A percentile compares a stretch with the other conserved stretches of the same genome.
Conservation (phyloP, 441 rosid genomes). For the Populus tomentosa region DNA sequence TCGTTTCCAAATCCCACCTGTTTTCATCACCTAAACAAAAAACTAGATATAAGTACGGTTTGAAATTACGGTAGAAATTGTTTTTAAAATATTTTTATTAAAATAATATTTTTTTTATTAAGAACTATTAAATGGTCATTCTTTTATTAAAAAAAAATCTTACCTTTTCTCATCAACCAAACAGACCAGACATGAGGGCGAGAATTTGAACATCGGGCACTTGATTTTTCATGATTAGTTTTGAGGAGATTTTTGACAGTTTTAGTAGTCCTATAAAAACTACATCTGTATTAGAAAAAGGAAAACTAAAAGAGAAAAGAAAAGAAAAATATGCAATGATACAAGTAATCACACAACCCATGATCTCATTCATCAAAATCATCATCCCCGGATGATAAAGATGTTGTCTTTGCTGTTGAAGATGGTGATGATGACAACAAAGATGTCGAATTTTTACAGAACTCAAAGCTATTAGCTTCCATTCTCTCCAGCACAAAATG, state of each 20-base stretch:
- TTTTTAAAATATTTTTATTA: background rate
- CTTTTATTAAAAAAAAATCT: background rate
- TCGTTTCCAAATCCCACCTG: background rate
- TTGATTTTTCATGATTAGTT: slow-evolving; percentile 1
- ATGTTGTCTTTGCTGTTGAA: slow-evolving; percentile 1
- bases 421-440: slow-evolving; percentile 19
- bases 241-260: background rate
- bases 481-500: slow-evolving; percentile 45
- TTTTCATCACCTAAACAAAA: slow-evolving; percentile 1
- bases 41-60: no score
- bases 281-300: slow-evolving; percentile 4
- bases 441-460: slow-evolving; percentile 40
- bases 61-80: no score
- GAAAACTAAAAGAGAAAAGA: background rate
- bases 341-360: slow-evolving; percentile 7
- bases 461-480: slow-evolving; percentile 22
- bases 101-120: background rate
- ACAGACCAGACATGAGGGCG: background rate
- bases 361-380: slow-evolving; percentile 17
- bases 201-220: background rate
- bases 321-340: slow-evolving; percentile 11
- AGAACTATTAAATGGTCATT: background rate
- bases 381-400: slow-evolving; percentile 17
- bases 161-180: background rate
- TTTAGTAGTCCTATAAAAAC: slow-evolving; percentile 9